Conservation (phyloP, 495 filamentous ascomycete species). For the Hypoxylon intermedium region DNA sequence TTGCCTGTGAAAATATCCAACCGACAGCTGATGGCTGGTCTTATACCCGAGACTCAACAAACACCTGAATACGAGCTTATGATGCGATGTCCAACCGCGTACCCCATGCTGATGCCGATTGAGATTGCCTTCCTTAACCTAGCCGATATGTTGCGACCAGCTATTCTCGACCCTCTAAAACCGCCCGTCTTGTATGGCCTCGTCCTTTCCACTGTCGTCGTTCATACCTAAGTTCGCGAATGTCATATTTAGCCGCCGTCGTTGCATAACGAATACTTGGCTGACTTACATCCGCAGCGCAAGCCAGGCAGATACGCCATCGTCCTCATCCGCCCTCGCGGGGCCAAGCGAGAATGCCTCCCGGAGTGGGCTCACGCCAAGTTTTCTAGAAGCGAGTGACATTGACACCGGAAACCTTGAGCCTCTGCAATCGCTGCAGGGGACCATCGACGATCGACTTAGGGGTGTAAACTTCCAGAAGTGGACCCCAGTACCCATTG, state of each 20-base stretch:
- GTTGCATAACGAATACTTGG: neutral
- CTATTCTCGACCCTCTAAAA: conserved; percentile 12
- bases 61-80: conserved; percentile 37
- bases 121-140: conserved; percentile 27
- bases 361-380: conserved; percentile 3
- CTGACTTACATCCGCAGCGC: conserved; percentile 15
- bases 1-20: conserved; percentile 31
- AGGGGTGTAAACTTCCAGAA: conserved; percentile 19
- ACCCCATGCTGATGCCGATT: conserved; percentile 31
- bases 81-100: conserved; percentile 32
- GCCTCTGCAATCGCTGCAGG: conserved; percentile 16
- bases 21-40: conserved; percentile 27
- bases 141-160: conserved; percentile 24
- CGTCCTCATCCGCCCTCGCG: conserved; percentile 4
- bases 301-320: conserved; percentile 9
- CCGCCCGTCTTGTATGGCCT: conserved; percentile 5
- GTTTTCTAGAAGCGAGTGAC: conserved; percentile 1
- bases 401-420: conserved; percentile 11
- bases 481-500: conserved; percentile 35
- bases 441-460: conserved; percentile 30
- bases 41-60: conserved; percentile 32
- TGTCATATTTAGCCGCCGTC: neutral
- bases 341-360: conserved; percentile 1
- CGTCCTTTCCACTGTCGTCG: neutral
- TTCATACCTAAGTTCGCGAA: neutral